Evolutionary conservation across 75 land plant genomes (phyloP).

Genomic region (Sequoiadendron giganteum): DNA sequence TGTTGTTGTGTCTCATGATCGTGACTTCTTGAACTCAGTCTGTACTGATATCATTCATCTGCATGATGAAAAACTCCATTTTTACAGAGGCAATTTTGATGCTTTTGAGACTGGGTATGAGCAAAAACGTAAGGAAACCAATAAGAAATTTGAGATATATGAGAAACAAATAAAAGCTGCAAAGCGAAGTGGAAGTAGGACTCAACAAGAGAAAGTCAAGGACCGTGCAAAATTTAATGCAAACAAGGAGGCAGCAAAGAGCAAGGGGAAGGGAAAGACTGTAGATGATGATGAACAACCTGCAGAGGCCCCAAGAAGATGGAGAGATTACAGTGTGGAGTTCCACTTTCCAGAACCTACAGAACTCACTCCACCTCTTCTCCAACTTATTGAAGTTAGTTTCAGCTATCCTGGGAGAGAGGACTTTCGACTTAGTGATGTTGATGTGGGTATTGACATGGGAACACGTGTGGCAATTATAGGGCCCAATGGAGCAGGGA

Average conservation of each 20-base stretch:
- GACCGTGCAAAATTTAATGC: slow-evolving; percentile 78
- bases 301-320: slow-evolving; percentile 73
- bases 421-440: slow-evolving; percentile 83
- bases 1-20: slow-evolving; percentile 91
- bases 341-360: slow-evolving; percentile 97
- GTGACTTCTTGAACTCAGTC: slow-evolving; percentile 88
- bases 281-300: slow-evolving; percentile 66
- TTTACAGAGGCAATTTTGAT: slow-evolving; percentile 90
- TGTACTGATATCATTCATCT: slow-evolving; percentile 93
- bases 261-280: slow-evolving; percentile 48
- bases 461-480: slow-evolving; percentile 99
- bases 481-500: slow-evolving; percentile 97
- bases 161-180: slow-evolving; percentile 89
- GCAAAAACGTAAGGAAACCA: slow-evolving; percentile 79
- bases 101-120: slow-evolving; percentile 86
- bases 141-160: slow-evolving; percentile 81
- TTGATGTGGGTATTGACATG: slow-evolving; percentile 98
- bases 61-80: slow-evolving; percentile 80
- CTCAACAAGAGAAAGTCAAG: slow-evolving; percentile 88
- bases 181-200: slow-evolving; percentile 67
- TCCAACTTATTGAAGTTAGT: slow-evolving; percentile 88
- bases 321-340: slow-evolving; percentile 91
- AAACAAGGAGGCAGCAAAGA: slow-evolving; percentile 79
- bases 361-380: slow-evolving; percentile 90
- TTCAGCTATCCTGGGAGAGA: slow-evolving; percentile 85